Evolutionary conservation across 2,329 filamentous ascomycete species (phyloP).

Genomic region (Dactylellina cionopaga): DNA sequence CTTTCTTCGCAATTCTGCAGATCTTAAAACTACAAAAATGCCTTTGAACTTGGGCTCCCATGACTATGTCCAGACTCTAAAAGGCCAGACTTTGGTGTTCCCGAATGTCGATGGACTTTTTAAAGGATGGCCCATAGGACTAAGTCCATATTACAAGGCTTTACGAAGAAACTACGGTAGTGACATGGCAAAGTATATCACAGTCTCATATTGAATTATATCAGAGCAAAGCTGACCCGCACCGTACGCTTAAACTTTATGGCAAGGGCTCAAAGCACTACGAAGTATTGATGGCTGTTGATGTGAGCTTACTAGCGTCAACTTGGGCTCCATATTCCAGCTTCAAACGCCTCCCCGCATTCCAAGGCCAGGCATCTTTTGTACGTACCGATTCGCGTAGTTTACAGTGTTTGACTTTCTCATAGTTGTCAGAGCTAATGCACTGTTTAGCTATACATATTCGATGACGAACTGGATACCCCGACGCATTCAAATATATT

Average conservation of each 20-base stretch:
- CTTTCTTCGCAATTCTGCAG: too few relatives aligned
- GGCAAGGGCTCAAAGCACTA: slow-evolving; percentile 22
- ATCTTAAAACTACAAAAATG: too few relatives aligned
- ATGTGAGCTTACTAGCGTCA: slow-evolving; percentile 18
- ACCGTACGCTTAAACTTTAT: not conserved
- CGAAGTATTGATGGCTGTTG: slow-evolving; percentile 17
- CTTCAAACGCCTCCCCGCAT: slow-evolving; percentile 30
- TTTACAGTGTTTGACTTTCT: not conserved
- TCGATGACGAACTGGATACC: slow-evolving; percentile 50
- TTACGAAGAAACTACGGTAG: slow-evolving; percentile 32
- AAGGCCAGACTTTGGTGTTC: slow-evolving; percentile 48
- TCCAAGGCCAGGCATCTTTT: slow-evolving; percentile 26
- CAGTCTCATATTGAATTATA: too few relatives aligned
- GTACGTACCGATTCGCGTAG: slow-evolving; percentile 6
- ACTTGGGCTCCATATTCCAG: slow-evolving; percentile 41
- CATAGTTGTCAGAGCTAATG: not conserved
- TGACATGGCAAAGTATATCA: slow-evolving; percentile 35
- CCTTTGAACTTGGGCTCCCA: slow-evolving; percentile 49
- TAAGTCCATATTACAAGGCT: slow-evolving; percentile 29
- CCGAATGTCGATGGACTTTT: slow-evolving; percentile 39
- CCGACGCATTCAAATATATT: slow-evolving; percentile 19
- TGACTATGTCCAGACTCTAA: slow-evolving; percentile 53
- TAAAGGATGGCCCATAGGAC: slow-evolving; percentile 33
- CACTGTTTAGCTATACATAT: slow-evolving; percentile 41
- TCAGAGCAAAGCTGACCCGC: not conserved